Percentiles rank a stretch among this genome's conserved stretches.
phyloP scores from a whole-genome alignment of 2,329 filamentous ascomycete species.

The Moelleriella libera region DNA sequence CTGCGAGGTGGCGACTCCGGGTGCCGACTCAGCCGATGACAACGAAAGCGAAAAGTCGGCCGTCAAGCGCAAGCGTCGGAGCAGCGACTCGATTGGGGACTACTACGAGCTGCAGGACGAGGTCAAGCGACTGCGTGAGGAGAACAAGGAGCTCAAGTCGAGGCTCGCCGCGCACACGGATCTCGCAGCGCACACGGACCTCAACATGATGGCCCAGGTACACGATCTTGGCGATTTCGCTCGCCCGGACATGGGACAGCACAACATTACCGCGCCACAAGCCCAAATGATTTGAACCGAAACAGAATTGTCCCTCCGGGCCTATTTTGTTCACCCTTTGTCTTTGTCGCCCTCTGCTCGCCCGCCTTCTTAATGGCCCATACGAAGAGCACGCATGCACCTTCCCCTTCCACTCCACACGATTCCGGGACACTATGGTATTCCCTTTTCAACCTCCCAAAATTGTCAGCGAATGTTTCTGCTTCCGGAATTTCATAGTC shows the following conservation, averaged over 20 bases:
- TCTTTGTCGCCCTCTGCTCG: constrained; percentile 9
- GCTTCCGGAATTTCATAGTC: too few species aligned
- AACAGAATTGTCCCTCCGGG: too few species aligned
- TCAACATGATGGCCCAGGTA: constrained; percentile 34
- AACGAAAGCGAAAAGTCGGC: constrained; percentile 30
- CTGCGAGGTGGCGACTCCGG: constrained; percentile 7
- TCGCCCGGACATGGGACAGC: constrained; percentile 17
- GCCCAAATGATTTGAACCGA: constrained; percentile 23
- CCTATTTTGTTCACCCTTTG: not conserved
- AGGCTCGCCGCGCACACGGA: constrained; percentile 30
- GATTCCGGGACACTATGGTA: too few species aligned
- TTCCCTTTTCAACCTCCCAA: too few species aligned
- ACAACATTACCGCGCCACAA: constrained; percentile 20
- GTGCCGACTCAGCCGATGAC: constrained; percentile 25
- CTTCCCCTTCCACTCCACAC: too few species aligned
- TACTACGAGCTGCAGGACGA: constrained; percentile 46
- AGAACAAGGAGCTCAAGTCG: constrained; percentile 44
- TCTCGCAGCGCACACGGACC: constrained; percentile 21
- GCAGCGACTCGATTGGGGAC: constrained; percentile 9
- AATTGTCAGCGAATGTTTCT: too few species aligned
- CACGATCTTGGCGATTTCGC: constrained; percentile 29
- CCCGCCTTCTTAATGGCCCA: too few species aligned
- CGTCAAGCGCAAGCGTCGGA: constrained; percentile 32
- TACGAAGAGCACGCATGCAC: too few species aligned
- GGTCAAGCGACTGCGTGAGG: constrained; percentile 50